Evolutionary conservation across 345 rosid species (phyloP), one percentile per base, ranked within the genome.

Genomic region (Populus nigra): DNA sequence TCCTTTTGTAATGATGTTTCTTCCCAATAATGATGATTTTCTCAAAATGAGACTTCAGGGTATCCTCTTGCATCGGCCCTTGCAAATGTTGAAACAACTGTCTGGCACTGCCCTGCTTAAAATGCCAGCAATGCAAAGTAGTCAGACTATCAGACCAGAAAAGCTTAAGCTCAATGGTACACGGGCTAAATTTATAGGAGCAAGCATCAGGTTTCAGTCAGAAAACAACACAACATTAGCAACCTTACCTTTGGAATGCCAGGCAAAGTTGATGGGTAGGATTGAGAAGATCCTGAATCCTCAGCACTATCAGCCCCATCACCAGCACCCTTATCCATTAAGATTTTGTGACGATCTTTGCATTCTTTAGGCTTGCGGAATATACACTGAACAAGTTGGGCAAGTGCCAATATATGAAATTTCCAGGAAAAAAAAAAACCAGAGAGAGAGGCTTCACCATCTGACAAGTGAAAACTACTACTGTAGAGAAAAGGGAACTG

Each of bases 251-350:
- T 92, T 5, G 99, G 99, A 59, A 96, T 96, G 88, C 99, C 99
- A 81, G 99, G 99, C 83, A 96, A 87, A 75, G 98, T 92, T 78
- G 99, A 96, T 70, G 99, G 99, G 84, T 96, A 96, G 82, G 99
- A 86, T 88, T 91, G 98, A 77, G 97, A 96, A 80, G 96, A 90
- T 72, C 98, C 98, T 53, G 98, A 96, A 86, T 96, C 99, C 83
- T 96, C 99, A 77, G 98, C 97, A 84, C 98, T 96, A 79, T 96
- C 99, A 81, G 95, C 95, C 16, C 97, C 99, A 85, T 96, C 99
- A 77, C 96, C 92, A 79, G 90, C 85, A 81, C 84, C 87, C 83
- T 85, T 91, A 85, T 94, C 98, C 94, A 96, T 94, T 81, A 96
- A 83, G 81, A 83, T 76, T 81, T 92, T 96, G 88, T 96, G 99